Evolutionary conservation across 441 rosid genomes (phyloP), one percentile per base, ranked within the genome.

Genomic region (Populus hybrid): DNA sequence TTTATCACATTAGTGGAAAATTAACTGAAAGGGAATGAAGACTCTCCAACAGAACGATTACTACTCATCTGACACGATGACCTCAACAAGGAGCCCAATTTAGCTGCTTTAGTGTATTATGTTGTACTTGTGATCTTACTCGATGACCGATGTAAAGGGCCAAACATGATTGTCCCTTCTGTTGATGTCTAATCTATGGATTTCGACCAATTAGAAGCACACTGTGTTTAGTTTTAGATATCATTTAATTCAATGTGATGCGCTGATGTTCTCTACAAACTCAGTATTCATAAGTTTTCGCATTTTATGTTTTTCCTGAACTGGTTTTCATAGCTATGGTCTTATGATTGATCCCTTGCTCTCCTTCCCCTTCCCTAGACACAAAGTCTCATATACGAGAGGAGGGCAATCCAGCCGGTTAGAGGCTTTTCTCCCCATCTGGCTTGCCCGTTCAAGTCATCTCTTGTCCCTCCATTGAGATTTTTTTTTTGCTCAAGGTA

Each of bases 21-120:
- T 32, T 80, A 38, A 71, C 32, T 20, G 65, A 53, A 65, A 67
- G 53, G 5, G 9, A 67, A 42, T 57, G 75, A 23, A 16, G 40
- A 69, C 72, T 63, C 30, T 20, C n/a, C 28, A 3, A 20, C 8
- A 36, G 70, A 38, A 72, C 65, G 28, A 28, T 67, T 26, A 24
- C 73, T 2, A 11, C 77, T 73, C 34, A 24, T 24, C 77, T 36
- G 77, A 77, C 50, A 21, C 24, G 79, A 77, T 64, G 40, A 72
- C 70, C 70, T 80, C 68, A 23, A 67, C 63, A 14, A 40, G 68
- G 38, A 69, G 71, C 23, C 21, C 71, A 8, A 68, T 8, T 20
- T 3, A 68, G 46, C 21, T 21, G 75, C 64, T 26, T 18, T 79
- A 59, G 14, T n/a, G 32, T 42, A 12, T 70, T 64, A 6, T 75